Percentiles rank a stretch among this genome's conserved stretches.
phyloP scores from a whole-genome alignment of 169 alveolate species.

The Eimeria praecox region DNA sequence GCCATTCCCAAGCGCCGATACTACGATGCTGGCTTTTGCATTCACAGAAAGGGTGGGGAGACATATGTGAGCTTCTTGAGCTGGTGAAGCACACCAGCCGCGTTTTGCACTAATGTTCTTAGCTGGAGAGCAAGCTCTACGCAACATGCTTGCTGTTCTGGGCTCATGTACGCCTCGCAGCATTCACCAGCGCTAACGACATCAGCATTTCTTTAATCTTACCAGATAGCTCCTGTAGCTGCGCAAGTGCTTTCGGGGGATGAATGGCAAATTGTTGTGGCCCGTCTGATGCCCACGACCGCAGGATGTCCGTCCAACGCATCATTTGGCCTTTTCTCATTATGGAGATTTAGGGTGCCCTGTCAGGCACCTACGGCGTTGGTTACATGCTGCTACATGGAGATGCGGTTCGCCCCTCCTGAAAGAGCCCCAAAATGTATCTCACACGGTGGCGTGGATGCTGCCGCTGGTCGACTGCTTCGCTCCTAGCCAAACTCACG shows the following conservation, averaged over 20 bases:
- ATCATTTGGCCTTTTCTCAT: background rate
- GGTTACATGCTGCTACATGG: background rate
- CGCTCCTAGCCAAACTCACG: background rate
- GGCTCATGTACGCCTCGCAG: background rate
- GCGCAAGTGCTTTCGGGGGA: no score
- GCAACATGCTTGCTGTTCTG: background rate
- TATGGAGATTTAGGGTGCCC: background rate
- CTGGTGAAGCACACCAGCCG: background rate
- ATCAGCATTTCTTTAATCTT: background rate
- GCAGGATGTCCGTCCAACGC: conserved; percentile 7
- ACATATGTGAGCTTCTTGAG: background rate
- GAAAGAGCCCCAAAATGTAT: background rate
- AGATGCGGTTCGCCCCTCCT: background rate
- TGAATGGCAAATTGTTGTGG: background rate
- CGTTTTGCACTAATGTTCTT: background rate
- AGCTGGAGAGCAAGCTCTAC: background rate
- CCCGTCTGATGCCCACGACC: background rate
- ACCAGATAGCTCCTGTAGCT: background rate
- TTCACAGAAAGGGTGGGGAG: background rate
- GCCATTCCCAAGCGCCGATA: background rate
- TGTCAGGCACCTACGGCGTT: background rate
- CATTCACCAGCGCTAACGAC: background rate
- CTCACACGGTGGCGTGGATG: background rate
- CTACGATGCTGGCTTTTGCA: background rate
- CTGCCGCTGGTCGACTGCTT: background rate